Evolutionary conservation across 441 rosid species (phyloP), one percentile per base, ranked within the genome.

Genomic region (Aleurites moluccanus): DNA sequence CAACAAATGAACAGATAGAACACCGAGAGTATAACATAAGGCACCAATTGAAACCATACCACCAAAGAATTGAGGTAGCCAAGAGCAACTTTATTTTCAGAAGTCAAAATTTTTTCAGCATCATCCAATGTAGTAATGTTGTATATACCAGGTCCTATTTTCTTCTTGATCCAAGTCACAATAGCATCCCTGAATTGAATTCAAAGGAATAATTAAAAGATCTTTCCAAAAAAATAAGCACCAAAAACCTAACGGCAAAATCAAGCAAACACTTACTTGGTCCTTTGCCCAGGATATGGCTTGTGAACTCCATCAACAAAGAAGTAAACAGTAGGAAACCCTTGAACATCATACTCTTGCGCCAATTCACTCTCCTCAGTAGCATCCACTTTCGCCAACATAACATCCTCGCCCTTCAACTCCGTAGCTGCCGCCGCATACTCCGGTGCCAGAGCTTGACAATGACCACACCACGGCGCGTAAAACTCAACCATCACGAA

Each of bases 391-490:
- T 96, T 96, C 44, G 97, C 98, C 86, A 96, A 73, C 72, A 78
- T 88, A 64, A 93, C 97, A 3, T 64, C 82, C 53, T 77, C 90
- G 21, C 69, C 81, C 59, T 92, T 96, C 33, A 96, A 81, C 77
- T 87, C 97, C 28, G 99, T 90, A 23, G 98, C 99, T 0, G 98
- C 98, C 28, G 98, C 97, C n/a, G 98, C 97, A 30, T 93, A 96
- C 78, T 96, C 99, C 21, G 99, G 99, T 78, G 97, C 98, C 73
- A 96, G 83, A 42, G 96, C 82, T 83, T 96, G 97, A 75, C 99
- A 93, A 73, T 93, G 98, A 3, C 98, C 98, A 64, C 99, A 96
- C 99, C 99, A 96, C 3, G 99, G 97, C 23, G 99, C 98, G 82
- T 96, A 96, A 81, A 96, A 96, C 75, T 93, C 99, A 27, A 96